Conservation (phyloP, 2,329 filamentous ascomycete species). For the Raffaelea arxii region DNA sequence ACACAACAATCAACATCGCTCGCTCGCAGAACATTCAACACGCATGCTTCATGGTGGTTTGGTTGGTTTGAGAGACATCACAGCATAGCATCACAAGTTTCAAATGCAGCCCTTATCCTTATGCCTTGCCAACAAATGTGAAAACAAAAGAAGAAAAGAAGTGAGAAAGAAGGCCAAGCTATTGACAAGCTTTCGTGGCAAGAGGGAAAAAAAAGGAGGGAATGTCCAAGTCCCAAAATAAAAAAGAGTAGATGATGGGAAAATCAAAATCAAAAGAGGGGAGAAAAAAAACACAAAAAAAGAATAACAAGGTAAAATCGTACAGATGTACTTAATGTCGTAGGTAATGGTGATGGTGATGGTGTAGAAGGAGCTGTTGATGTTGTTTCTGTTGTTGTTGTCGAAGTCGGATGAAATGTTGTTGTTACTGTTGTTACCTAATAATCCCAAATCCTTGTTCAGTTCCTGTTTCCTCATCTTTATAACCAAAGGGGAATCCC, state of each 20-base stretch:
- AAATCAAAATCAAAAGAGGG: background rate
- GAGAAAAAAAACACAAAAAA: background rate
- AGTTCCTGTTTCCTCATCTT: background rate
- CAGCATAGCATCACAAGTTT: background rate
- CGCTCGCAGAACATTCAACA: too few relatives aligned
- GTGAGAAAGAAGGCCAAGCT: too few relatives aligned
- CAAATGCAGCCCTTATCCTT: slow-evolving; percentile 2
- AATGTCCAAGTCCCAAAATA: too few relatives aligned
- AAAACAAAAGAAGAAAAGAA: too few relatives aligned
- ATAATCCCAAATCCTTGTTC: background rate
- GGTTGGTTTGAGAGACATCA: too few relatives aligned
- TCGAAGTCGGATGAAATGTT: background rate
- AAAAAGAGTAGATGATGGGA: too few relatives aligned
- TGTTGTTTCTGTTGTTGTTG: background rate
- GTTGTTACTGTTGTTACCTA: background rate
- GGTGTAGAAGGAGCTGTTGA: background rate
- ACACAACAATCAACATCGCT: background rate
- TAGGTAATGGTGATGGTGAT: background rate
- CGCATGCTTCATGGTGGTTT: too few relatives aligned
- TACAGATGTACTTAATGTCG: background rate
- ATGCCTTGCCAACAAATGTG: background rate
- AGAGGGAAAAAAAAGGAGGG: too few relatives aligned
- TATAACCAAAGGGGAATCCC: too few relatives aligned
- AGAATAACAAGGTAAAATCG: background rate
- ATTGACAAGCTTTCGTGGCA: too few relatives aligned